Percentiles rank a stretch among this genome's conserved stretches.
Evolutionary conservation across 179 eudicot species (phyloP).

Genomic region (Actinidia chinensis): DNA sequence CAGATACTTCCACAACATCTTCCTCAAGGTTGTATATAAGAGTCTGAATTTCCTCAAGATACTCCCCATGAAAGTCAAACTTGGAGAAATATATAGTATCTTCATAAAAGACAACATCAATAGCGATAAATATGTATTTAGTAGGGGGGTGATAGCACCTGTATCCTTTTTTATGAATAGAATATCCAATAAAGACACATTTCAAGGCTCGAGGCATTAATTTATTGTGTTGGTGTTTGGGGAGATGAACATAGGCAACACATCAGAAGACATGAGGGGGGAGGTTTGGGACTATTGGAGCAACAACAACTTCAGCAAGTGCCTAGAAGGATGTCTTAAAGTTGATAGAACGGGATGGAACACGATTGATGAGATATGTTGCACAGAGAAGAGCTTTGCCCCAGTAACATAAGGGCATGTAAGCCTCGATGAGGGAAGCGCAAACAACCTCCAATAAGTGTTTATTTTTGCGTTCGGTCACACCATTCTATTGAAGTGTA

Average conservation of each 20-base stretch:
- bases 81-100: neutral
- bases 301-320: neutral
- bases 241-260: neutral
- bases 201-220: neutral
- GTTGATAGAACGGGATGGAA: neutral
- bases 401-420: neutral
- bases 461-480: neutral
- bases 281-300: neutral
- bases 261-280: neutral
- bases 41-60: no score
- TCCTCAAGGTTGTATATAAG: no score
- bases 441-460: neutral
- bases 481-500: neutral
- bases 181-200: neutral
- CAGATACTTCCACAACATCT: no score
- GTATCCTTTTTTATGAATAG: neutral
- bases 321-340: slow-evolving; percentile 1
- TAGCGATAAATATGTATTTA: neutral
- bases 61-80: neutral
- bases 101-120: neutral
- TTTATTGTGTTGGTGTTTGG: neutral
- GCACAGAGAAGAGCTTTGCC: neutral
- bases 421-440: neutral
- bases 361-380: slow-evolving; percentile 10
- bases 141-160: neutral